These are phyloP conservation scores for Tulasnella sp. DNA, from an alignment of 768 basidiomycete species.

Conservation along the genomic window DNA sequence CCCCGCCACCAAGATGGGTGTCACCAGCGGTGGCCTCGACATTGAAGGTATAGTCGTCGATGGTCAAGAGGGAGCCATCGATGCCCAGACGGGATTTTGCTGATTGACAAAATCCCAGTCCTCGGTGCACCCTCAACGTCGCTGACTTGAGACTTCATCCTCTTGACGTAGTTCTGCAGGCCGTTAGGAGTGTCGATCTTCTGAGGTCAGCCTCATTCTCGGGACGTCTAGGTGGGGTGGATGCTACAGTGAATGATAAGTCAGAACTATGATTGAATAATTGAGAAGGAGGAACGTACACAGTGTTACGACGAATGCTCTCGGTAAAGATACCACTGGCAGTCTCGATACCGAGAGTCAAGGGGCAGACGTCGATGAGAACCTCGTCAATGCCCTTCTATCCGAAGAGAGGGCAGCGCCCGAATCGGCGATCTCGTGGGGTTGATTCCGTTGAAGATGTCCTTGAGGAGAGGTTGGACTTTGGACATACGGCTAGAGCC, in stretches of 20 bases:
- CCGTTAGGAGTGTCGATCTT: constrained; percentile 76
- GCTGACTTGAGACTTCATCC: constrained; percentile 76
- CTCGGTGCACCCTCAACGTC: constrained; percentile 59
- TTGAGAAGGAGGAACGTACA: constrained; percentile 29
- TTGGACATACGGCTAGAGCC: constrained; percentile 99
- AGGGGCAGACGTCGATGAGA: constrained; percentile 91
- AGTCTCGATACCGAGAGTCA: constrained; percentile 98
- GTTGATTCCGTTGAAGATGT: constrained; percentile 96
- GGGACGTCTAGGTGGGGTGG: constrained; percentile 87
- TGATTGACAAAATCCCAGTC: too few relatives aligned
- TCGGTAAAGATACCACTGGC: constrained; percentile 96
- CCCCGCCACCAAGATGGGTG: too few relatives aligned
- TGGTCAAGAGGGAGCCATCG: too few relatives aligned
- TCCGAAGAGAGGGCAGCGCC: constrained; percentile 95
- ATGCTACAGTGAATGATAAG: constrained; percentile 36
- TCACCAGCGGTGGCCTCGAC: too few relatives aligned
- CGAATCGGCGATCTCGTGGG: constrained; percentile 97
- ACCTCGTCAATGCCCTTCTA: constrained; percentile 85
- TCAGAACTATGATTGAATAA: background rate
- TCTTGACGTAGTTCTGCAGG: constrained; percentile 73
- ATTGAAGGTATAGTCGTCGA: too few relatives aligned
- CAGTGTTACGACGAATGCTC: constrained; percentile 93
- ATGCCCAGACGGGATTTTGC: too few relatives aligned
- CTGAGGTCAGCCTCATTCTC: constrained; percentile 89
- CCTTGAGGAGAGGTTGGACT: constrained; percentile 96